phyloP scores from a whole-genome alignment of 768 basidiomycete species.

The Lyophyllum decastes region DNA sequence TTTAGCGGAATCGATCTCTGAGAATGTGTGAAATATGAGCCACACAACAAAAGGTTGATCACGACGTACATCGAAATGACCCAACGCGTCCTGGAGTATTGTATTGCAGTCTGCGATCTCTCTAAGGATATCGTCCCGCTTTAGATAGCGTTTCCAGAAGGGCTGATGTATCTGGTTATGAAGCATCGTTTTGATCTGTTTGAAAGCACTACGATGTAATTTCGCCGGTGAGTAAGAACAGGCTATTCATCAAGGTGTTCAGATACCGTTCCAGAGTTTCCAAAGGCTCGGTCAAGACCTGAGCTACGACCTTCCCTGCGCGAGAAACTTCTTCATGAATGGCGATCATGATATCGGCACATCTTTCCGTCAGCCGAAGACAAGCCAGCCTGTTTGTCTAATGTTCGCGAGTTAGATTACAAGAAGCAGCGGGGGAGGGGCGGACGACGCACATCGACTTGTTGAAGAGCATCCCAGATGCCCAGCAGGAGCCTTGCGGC shows the following conservation, averaged over 20 bases:
- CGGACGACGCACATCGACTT: conserved; percentile 54
- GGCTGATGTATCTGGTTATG: conserved; percentile 60
- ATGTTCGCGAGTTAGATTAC: neutral
- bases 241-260: neutral
- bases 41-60: neutral
- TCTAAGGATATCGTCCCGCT: conserved; percentile 63
- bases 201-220: conserved; percentile 36
- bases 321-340: conserved; percentile 60
- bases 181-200: conserved; percentile 48
- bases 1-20: conserved; percentile 1
- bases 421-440: neutral
- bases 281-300: conserved; percentile 53
- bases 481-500: conserved; percentile 52
- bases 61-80: conserved; percentile 49
- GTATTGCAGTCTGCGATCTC: conserved; percentile 55
- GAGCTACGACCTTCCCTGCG: conserved; percentile 48
- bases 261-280: conserved; percentile 47
- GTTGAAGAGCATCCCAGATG: conserved; percentile 64
- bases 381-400: conserved; percentile 72
- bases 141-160: conserved; percentile 74
- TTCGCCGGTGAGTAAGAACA: neutral
- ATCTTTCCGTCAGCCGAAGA: conserved; percentile 70
- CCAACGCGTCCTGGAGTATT: conserved; percentile 55
- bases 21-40: neutral
- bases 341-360: conserved; percentile 62